These are phyloP conservation scores for Echria macrotheca DNA, from an alignment of 495 filamentous ascomycete genomes.

Conservation along the genomic window DNA sequence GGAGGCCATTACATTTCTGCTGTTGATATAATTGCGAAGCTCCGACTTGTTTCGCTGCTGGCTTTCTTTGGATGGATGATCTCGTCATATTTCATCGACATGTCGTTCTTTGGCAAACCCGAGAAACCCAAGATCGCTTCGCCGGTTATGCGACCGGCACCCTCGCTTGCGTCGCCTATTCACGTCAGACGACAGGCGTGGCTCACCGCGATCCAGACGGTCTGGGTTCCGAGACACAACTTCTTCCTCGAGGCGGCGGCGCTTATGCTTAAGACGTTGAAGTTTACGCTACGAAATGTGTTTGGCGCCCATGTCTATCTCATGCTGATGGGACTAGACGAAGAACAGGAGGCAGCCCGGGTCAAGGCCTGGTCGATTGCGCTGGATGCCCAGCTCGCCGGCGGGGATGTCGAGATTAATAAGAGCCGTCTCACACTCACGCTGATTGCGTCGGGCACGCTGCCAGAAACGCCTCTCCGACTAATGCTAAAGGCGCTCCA, in stretches of 20 bases:
- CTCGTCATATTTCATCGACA: conserved; percentile 59
- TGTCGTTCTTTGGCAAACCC: conserved; percentile 37
- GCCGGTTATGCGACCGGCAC: conserved; percentile 46
- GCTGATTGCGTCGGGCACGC: conserved; percentile 79
- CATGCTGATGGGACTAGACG: conserved; percentile 68
- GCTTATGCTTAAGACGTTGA: conserved; percentile 69
- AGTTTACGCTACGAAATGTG: conserved; percentile 72
- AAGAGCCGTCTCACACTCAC: conserved; percentile 82
- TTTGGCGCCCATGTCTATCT: conserved; percentile 73
- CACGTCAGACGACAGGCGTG: conserved; percentile 85
- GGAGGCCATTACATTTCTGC: conserved; percentile 43
- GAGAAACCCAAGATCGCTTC: conserved; percentile 27
- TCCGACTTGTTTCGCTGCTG: conserved; percentile 60
- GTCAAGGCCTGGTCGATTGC: conserved; percentile 94
- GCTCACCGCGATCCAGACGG: conserved; percentile 90
- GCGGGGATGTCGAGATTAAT: conserved; percentile 85
- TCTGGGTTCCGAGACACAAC: conserved; percentile 85
- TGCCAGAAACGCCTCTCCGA: conserved; percentile 75
- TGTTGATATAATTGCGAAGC: conserved; percentile 35
- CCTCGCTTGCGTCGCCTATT: conserved; percentile 73
- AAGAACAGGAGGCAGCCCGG: conserved; percentile 79
- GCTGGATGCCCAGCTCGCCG: conserved; percentile 89
- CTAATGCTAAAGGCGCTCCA: conserved; percentile 92
- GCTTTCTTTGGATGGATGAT: conserved; percentile 64
- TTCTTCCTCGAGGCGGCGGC: conserved; percentile 82